A percentile compares a stretch with the other conserved stretches of the same genome.
phyloP scores from a whole-genome alignment of 352 stramenopile genomes.

The Stephanocyclus meneghinianus region DNA sequence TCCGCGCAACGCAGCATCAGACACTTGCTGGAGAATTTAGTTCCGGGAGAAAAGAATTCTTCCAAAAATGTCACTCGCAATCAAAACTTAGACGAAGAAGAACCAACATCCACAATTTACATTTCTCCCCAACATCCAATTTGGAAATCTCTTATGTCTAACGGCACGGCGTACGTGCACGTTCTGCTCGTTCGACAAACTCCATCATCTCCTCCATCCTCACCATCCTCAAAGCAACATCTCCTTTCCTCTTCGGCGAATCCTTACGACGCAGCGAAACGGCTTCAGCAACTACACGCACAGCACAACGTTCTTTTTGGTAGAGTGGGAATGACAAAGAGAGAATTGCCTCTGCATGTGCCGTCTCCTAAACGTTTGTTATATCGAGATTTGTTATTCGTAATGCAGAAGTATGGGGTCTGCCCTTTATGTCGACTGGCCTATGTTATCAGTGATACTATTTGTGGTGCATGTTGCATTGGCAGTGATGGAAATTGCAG shows the following conservation, averaged over 20 bases:
- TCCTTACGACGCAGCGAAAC: conserved; percentile 18
- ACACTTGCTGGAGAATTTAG: conserved; percentile 17
- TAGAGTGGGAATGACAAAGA: conserved; percentile 68
- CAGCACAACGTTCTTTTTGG: conserved; percentile 60
- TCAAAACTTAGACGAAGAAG: conserved; percentile 16
- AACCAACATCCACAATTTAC: conserved; percentile 54
- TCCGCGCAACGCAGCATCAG: conserved; percentile 26
- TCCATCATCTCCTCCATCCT: background rate
- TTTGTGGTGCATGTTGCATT: conserved; percentile 23
- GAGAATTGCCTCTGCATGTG: conserved; percentile 69
- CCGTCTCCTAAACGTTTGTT: conserved; percentile 57
- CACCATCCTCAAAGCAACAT: background rate
- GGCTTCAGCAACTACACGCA: conserved; percentile 33
- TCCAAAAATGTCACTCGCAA: background rate
- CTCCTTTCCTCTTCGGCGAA: conserved; percentile 30
- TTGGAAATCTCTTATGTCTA: conserved; percentile 62
- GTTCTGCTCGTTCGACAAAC: conserved; percentile 58
- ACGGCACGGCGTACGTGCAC: conserved; percentile 69
- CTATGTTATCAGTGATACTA: conserved; percentile 44
- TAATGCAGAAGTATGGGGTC: conserved; percentile 46
- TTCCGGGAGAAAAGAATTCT: background rate
- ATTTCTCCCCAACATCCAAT: conserved; percentile 52
- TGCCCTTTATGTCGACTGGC: conserved; percentile 38
- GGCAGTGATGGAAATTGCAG: conserved; percentile 1
- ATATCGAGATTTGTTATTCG: conserved; percentile 65